Evolutionary conservation across 2,329 filamentous ascomycete genomes (phyloP), one percentile per base, ranked within the genome.

Genomic region (Fusarium xylarioides): DNA sequence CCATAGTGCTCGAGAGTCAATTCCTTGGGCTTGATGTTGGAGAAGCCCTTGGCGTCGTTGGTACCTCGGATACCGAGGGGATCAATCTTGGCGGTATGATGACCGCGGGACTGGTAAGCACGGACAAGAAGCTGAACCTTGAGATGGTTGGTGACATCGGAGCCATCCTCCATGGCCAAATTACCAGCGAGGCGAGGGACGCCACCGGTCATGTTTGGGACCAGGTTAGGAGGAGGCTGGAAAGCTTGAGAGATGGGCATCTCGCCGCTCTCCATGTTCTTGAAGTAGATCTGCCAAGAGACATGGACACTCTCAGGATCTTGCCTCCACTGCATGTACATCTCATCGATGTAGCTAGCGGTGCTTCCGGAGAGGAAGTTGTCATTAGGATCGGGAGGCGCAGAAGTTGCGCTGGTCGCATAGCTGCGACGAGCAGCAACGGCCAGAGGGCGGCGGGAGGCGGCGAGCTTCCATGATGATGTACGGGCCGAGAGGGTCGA

Each of bases 271-370:
- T 99, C 96, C 93, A 99, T 98, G 86, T 99, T 99, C 86, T 92
- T 94, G 90, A 99, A 99, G 89, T 99, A 99, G 81, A 97, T 92
- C 86, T 97, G 95, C 96, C 96, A 99, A 82, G 96, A 99, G 79
- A 97, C 89, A 85, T 99, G 96, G 67, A 99, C 96, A 81, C 94
- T 97, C 79, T 91, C 89, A 58, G 96, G 95, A 79, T 99, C 95
- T 74, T 93, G 88, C 85, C 95, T 97, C 96, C 96, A 99, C 82
- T 95, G 91, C 86, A 98, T 87, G 85, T 99, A 99, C 96, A 99
- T 99, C 87, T 98, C 96, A 84, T 99, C 96, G 82, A 99, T 94
- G 86, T 99, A 99, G 87, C 97, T 98, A 84, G 96, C 96, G 69
- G 95, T 96, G 87, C 94, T 98, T 76, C 96, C 96, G 73, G 95